A percentile compares a stretch with the other conserved stretches of the same genome.
phyloP scores from a whole-genome alignment of 108 stramenopile genomes.

The Parietichytrium sp. region DNA sequence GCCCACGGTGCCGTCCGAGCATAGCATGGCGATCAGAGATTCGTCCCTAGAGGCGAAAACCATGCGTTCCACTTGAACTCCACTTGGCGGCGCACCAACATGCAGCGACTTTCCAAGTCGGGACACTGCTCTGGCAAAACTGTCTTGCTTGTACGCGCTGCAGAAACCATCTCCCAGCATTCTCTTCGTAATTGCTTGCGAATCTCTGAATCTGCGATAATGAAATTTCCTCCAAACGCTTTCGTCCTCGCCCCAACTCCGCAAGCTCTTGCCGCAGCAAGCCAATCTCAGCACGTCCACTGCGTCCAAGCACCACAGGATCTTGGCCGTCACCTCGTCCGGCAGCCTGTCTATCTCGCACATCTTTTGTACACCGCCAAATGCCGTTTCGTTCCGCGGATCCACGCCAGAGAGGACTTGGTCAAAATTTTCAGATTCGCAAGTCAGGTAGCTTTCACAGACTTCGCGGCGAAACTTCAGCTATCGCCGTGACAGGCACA shows the following conservation, averaged over 20 bases:
- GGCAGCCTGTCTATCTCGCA: background rate
- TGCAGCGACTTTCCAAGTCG: constrained; percentile 11
- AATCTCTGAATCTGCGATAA: background rate
- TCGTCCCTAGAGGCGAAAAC: background rate
- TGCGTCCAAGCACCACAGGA: background rate
- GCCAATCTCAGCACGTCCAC: constrained; percentile 11
- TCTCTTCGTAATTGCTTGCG: background rate
- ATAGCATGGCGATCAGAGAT: background rate
- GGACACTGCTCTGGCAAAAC: background rate
- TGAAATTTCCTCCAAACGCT: constrained; percentile 1
- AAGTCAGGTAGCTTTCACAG: background rate
- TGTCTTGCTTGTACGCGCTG: constrained; percentile 4
- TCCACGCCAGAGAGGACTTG: background rate
- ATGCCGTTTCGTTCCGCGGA: background rate
- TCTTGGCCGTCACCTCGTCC: background rate
- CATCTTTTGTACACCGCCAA: background rate
- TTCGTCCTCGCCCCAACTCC: constrained; percentile 23
- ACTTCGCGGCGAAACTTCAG: background rate
- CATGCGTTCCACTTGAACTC: background rate
- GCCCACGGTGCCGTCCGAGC: background rate
- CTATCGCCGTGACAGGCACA: background rate
- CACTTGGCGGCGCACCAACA: background rate
- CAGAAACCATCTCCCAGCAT: background rate
- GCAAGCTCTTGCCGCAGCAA: too few relatives aligned
- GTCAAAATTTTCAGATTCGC: background rate